Conservation (phyloP, 1,284 basidiomycete species). For the Leccinum fuscescens region DNA sequence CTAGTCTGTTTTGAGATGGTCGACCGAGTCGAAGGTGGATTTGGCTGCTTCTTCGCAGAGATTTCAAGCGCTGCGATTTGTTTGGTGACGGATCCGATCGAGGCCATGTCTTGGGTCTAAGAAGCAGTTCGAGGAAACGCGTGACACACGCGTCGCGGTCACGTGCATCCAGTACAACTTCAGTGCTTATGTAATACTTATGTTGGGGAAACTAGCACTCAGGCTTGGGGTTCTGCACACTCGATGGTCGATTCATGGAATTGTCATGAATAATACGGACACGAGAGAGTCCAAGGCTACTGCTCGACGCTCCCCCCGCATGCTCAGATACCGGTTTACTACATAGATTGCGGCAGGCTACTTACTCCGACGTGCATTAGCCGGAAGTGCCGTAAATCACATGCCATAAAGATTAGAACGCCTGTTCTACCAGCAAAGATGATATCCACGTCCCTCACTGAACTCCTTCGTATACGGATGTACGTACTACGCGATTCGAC, state of each 20-base stretch:
- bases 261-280: background rate
- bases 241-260: no score
- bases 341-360: no score
- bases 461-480: constrained; percentile 38
- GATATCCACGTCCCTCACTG: constrained; percentile 43
- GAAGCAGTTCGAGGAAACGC: constrained; percentile 1
- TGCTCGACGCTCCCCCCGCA: no score
- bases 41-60: constrained; percentile 41
- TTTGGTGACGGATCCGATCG: constrained; percentile 44
- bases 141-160: constrained; percentile 24
- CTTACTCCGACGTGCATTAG: no score
- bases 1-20: constrained; percentile 52
- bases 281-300: no score
- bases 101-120: constrained; percentile 35
- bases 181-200: no score
- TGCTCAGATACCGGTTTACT: no score
- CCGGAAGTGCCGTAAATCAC: no score
- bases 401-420: no score
- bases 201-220: no score
- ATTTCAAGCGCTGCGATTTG: constrained; percentile 52
- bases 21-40: constrained; percentile 32
- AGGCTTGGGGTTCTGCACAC: no score
- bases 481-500: constrained; percentile 18
- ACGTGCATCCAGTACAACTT: constrained; percentile 18
- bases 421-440: constrained; percentile 14